These are phyloP conservation scores for Calonectria pseudoreteaudii DNA, from an alignment of 2,329 filamentous ascomycete species.

Conservation along the genomic window DNA sequence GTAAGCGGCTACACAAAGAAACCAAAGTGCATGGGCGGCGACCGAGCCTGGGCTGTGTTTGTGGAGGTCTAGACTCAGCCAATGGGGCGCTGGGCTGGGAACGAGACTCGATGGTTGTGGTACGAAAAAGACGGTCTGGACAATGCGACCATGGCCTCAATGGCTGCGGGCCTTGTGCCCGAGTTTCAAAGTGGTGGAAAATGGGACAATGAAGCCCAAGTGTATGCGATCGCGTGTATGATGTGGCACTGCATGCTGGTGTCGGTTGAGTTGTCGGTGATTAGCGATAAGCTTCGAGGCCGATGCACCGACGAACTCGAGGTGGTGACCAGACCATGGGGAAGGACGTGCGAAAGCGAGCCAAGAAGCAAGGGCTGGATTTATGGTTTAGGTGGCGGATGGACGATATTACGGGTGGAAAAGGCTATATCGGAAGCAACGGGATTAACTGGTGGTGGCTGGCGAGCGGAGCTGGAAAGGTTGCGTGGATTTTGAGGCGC, in stretches of 20 bases:
- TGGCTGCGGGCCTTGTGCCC: neutral
- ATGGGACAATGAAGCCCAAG: slow-evolving; percentile 13
- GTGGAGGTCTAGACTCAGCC: neutral
- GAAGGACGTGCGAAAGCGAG: neutral
- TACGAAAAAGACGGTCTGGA: neutral
- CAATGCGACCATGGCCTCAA: neutral
- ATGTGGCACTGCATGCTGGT: neutral
- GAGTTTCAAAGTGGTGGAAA: neutral
- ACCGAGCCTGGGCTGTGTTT: slow-evolving; percentile 12
- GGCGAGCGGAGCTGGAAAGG: slow-evolving; percentile 9
- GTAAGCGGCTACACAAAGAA: slow-evolving; percentile 2
- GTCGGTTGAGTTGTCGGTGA: neutral
- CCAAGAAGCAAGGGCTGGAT: neutral
- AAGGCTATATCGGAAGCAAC: slow-evolving; percentile 7
- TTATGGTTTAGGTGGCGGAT: slow-evolving; percentile 4
- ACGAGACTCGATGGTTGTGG: neutral
- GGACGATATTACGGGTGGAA: neutral
- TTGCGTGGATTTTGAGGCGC: slow-evolving; percentile 23
- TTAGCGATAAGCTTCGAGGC: neutral
- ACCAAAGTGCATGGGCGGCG: neutral
- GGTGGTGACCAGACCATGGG: neutral
- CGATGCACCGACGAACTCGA: neutral
- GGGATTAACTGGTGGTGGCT: slow-evolving; percentile 14
- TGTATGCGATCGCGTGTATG: neutral
- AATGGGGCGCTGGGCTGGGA: neutral